Base-by-base conservation (phyloP, 352 stramenopile genomes). In the Pythium dissimile region DNA sequence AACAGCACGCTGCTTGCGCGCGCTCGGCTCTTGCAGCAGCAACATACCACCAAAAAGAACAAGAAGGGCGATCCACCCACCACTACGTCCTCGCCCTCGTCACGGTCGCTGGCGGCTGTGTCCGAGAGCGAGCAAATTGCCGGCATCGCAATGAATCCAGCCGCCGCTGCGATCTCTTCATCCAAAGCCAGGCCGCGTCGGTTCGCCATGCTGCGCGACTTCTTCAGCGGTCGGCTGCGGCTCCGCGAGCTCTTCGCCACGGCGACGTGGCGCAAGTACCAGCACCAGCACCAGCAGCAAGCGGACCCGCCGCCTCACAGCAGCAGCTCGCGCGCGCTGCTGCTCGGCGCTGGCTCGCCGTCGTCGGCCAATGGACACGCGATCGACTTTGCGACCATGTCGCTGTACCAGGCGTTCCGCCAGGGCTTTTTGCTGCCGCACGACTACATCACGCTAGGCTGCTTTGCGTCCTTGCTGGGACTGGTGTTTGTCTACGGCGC, bases 301-400 rank as follows among this genome's bases (percentile, higher is more conserved):
- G 34, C 32, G 11, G 31, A 61, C 31, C 16, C 63, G 8, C 66
- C 63, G 5, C 56, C 63, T 11, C 55, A 38, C 9, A 52, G 63
- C 9, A 52, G 63, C 2, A 70, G 63, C 27, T n/a, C 44, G 5
- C 54, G 62, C 15, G 54, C 55, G 3, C 24, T 64, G 15, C 16
- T 69, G 10, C 38, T 66, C 10, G 32, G 53, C 23, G 34, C 38
- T 6, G 49, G 13, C 2, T 23, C 32, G 10, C 31, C 28, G 21
- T n/a, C 37, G 18, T 37, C 54, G 10, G 26, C 47, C 28, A 63
- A 66, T 44, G 65, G 43, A 41, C 46, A 53, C 2, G 62, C 72
- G 2, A 56, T 90, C 2, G 78, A 92, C 48, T 92, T 94, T 37
- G 59, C 59, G 5, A 80, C 67, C 16, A 89, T 94, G 80, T 84